A percentile compares a stretch with the other conserved stretches of the same genome.
These are phyloP conservation scores for Lactarius tabidus DNA, from an alignment of 768 basidiomycete species.

Conservation along the genomic window DNA sequence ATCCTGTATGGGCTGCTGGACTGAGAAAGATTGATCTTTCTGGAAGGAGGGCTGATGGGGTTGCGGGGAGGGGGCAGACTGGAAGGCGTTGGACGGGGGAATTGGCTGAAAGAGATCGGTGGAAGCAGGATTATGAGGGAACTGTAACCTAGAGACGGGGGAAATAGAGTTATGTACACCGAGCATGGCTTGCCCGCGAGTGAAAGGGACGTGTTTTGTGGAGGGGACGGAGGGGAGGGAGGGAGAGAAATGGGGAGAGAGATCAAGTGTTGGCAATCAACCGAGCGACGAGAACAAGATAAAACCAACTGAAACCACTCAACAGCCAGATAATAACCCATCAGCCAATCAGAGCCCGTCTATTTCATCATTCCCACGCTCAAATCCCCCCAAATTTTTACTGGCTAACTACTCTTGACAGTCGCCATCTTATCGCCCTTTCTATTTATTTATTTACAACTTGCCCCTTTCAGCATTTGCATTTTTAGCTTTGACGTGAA, in stretches of 20 bases:
- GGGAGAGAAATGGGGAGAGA: constrained; percentile 10
- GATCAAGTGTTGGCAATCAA: constrained; percentile 20
- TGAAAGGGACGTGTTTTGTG: constrained; percentile 1
- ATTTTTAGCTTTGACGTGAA: constrained; percentile 21
- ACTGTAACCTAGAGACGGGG: constrained; percentile 24
- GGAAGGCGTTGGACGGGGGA: constrained; percentile 18
- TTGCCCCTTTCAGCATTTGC: constrained; percentile 20
- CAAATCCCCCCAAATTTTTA: background rate
- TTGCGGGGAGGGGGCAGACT: constrained; percentile 20
- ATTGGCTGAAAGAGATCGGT: constrained; percentile 23
- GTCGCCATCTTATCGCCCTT: constrained; percentile 10
- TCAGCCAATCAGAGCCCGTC: constrained; percentile 21
- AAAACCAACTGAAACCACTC: constrained; percentile 1
- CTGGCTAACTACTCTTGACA: background rate
- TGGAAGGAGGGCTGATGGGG: constrained; percentile 10
- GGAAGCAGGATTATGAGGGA: constrained; percentile 21
- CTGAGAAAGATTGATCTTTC: constrained; percentile 18
- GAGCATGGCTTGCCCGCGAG: constrained; percentile 15
- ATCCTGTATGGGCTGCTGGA: constrained; percentile 19
- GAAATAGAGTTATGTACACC: constrained; percentile 23
- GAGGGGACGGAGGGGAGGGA: background rate
- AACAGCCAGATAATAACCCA: background rate
- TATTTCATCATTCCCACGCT: constrained; percentile 21
- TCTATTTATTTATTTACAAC: constrained; percentile 6
- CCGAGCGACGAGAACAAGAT: constrained; percentile 15